Conservation (phyloP, 169 alveolate species). For the Theileria sp. region DNA sequence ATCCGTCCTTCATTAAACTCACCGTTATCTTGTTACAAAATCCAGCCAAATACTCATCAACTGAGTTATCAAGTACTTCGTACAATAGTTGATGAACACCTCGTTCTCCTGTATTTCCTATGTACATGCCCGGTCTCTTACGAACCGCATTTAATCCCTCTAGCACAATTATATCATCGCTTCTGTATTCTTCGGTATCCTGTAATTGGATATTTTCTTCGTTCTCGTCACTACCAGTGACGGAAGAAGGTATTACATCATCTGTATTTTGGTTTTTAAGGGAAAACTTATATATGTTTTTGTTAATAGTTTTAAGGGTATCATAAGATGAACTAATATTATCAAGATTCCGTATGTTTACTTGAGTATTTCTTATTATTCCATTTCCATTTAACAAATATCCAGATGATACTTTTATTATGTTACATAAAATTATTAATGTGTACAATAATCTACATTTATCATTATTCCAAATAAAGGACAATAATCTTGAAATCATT, state of each 20-base stretch:
- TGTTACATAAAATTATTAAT: slow-evolving; percentile 11
- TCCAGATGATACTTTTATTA: slow-evolving; percentile 15
- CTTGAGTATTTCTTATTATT: slow-evolving; percentile 7
- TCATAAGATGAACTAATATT: not conserved
- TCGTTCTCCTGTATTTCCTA: slow-evolving; percentile 76
- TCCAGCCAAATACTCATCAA: slow-evolving; percentile 78
- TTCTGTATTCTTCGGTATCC: slow-evolving; percentile 48
- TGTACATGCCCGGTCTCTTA: slow-evolving; percentile 84
- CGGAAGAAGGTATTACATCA: not conserved
- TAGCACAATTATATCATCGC: slow-evolving; percentile 76
- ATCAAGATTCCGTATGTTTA: not conserved
- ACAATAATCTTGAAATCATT: not conserved
- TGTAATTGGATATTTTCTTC: not conserved
- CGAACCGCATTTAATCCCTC: slow-evolving; percentile 83
- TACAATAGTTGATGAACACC: slow-evolving; percentile 81
- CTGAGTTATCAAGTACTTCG: slow-evolving; percentile 81
- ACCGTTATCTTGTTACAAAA: slow-evolving; percentile 71
- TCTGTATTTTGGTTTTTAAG: not conserved
- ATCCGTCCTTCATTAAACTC: slow-evolving; percentile 69
- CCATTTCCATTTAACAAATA: slow-evolving; percentile 5
- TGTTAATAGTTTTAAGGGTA: not conserved
- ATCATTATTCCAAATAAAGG: slow-evolving; percentile 1
- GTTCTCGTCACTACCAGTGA: not conserved
- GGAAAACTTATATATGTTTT: not conserved
- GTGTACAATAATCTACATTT: slow-evolving; percentile 5